Evolutionary conservation across 495 filamentous ascomycete species (phyloP), one percentile per base, ranked within the genome.

Genomic region (Annulohypoxylon stygium): DNA sequence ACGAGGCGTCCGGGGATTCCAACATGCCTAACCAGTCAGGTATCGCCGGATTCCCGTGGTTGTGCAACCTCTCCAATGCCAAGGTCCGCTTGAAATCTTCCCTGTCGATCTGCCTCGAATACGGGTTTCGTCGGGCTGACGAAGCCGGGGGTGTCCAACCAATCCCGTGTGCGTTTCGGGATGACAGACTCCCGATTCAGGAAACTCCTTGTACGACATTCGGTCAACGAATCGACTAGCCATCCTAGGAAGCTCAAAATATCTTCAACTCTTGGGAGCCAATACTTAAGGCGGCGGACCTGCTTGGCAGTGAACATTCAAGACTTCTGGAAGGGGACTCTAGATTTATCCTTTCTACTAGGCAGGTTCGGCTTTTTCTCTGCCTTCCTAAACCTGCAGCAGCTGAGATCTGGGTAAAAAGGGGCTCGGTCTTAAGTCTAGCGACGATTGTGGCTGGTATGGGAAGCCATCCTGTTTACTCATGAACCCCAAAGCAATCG

Each of bases 71-170:
- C 16, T 37, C 26, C 45, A 60, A 59, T 36, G 11, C 43, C 62
- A 58, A 53, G 50, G 39, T 67, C 30, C 34, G 63, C 7, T 60
- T 64, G 36, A 62, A 37, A 12, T 47, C 12, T 64, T 59, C 62
- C 30, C 51, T 34, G 64, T 18, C 67, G 67, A 65, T 75, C 64
- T 47, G 43, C 30, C 4, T 64, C 60, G 34, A 54, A 75, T 65
- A 71, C 72, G 72, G 67, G 67, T 67, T 71, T 33, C 67, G 33
- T 75, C 72, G 72, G 70, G 54, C 55, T 51, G 61, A 57, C 43
- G 3, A 63, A 55, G 37, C 67, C 12, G 64, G 67, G 64, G 9
- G 8, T 23, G 1, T 26, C 50, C 62, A 53, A 57, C 67, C 72
- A 71, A 75, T 75, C 67, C 30, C 51, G 36, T 62, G 41, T 47